Evolutionary conservation across 202 grass and related monocot species (phyloP).

Genomic region (Setaria viridis): DNA sequence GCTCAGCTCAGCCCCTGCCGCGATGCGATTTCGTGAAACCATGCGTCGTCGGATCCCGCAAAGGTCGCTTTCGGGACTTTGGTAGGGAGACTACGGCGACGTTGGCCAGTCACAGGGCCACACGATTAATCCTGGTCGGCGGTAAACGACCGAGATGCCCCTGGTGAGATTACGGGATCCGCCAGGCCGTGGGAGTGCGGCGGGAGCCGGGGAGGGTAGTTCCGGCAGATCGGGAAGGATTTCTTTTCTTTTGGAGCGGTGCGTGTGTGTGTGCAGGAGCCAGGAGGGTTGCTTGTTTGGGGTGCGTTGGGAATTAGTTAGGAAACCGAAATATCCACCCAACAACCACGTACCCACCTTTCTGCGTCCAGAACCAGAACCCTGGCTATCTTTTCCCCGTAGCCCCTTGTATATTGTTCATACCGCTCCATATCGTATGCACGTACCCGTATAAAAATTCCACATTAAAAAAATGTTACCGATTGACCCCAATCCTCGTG

Average conservation of each 20-base stretch:
- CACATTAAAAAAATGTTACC: background rate
- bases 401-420: background rate
- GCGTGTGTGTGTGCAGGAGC: background rate
- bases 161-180: background rate
- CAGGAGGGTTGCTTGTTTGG: constrained; percentile 49
- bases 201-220: background rate
- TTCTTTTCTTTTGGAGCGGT: background rate
- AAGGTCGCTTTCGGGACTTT: constrained; percentile 47
- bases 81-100: constrained; percentile 36
- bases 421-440: background rate
- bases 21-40: background rate
- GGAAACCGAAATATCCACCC: constrained; percentile 64
- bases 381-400: background rate
- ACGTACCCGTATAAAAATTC: background rate
- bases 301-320: constrained; percentile 62
- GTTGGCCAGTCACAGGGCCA: constrained; percentile 39
- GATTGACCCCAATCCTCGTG: background rate
- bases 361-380: background rate
- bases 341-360: constrained; percentile 52
- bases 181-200: no score
- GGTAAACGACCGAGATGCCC: constrained; percentile 17
- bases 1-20: background rate
- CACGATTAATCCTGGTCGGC: constrained; percentile 13
- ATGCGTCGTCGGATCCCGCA: background rate
- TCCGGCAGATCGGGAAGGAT: background rate